Evolutionary conservation across 108 stramenopile species (phyloP), one percentile per base, ranked within the genome.

Genomic region (Nannochloropsis oceanica): DNA sequence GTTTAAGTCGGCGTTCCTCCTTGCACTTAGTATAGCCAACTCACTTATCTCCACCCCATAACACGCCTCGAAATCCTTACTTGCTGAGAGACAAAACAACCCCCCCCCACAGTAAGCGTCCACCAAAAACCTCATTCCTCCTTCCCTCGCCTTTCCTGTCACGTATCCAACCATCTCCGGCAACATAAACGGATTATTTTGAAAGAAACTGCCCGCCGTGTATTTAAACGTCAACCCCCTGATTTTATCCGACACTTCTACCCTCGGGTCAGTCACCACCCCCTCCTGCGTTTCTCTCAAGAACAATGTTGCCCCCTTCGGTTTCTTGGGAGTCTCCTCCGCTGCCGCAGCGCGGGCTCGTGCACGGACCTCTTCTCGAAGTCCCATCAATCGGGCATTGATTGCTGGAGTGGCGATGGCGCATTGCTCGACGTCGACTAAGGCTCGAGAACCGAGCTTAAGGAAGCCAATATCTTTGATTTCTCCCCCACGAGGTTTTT

Each of bases 61-160:
- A 82, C 94, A 95, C 43, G 88, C 73, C 34, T 96, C 91, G 87
- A 99, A 97, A 13, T 87, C 81, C 44, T 82, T 80, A 26, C 95
- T 91, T 2, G 94, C 94, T 11, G 91, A 92, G 20, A 99, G 79
- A 9, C 93, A 92, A 87, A 99, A 99, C 25, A 99, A 84, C 25
- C 98, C 98, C 3, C 94, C 94, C n/a, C 97, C 84, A 26, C 98
- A 99, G 84, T 99, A 99, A 50, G 96, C 95, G 44, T 99, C 98
- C 27, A 96, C 92, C 12, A 99, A 86, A 89, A 95, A 93, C 11
- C 92, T 93, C 86, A 91, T 92, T 0, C 80, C 44, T 13, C 86
- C 83, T 20, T 83, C 82, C 43, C 83, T 42, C 8, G 25, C 24
- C 87, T 83, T 12, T 90, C 93, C 12, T 94, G 96, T 85, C 24